A percentile compares a stretch with the other conserved stretches of the same genome.
These are phyloP conservation scores for Cyclotella baltica DNA, from an alignment of 108 stramenopile genomes.

Conservation along the genomic window DNA sequence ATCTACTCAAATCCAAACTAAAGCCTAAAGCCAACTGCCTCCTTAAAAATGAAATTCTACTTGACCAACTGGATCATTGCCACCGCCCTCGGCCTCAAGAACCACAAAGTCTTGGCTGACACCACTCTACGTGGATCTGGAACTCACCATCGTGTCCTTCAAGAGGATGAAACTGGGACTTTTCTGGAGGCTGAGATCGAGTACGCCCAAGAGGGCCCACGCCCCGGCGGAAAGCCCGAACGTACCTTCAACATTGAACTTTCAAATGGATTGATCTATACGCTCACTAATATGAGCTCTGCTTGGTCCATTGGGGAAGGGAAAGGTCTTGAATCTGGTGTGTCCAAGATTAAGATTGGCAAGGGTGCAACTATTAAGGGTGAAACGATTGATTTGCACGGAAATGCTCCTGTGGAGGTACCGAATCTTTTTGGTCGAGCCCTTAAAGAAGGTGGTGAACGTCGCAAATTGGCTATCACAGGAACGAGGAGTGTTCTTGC, in stretches of 20 bases:
- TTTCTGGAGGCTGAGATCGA: conserved; percentile 12
- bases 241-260: conserved; percentile 14
- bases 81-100: not conserved
- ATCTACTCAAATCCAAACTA: no score
- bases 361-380: not conserved
- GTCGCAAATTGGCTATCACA: conserved; percentile 10
- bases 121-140: conserved; percentile 4
- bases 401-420: conserved; percentile 6
- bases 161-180: conserved; percentile 3
- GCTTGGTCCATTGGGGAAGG: conserved; percentile 2
- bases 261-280: conserved; percentile 2
- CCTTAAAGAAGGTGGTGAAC: not conserved
- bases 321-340: conserved; percentile 6
- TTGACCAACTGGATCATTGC: not conserved
- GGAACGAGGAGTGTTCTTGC: conserved; percentile 11
- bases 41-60: conserved; percentile 11
- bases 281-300: not conserved
- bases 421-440: conserved; percentile 9
- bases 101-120: not conserved
- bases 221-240: not conserved
- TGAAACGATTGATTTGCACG: conserved; percentile 3
- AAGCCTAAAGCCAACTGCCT: no score
- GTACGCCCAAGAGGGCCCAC: not conserved
- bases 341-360: conserved; percentile 19
- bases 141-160: not conserved